These are phyloP conservation scores for Scheffersomyces parashehatae DNA, from an alignment of 1,139 yeast genomes.

Conservation along the genomic window DNA sequence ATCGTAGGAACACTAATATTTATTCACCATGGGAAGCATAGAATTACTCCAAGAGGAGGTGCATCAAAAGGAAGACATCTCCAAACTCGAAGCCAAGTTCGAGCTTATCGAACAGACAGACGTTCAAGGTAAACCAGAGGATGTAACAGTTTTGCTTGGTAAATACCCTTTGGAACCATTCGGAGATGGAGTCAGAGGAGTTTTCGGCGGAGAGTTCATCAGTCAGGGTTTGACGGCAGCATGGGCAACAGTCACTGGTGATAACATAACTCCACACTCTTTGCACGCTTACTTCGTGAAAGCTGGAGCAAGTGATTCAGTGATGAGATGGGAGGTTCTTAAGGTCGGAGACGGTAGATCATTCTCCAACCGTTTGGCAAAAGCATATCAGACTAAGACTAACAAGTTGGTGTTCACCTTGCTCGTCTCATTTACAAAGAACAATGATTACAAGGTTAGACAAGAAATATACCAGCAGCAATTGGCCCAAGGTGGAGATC, in stretches of 20 bases:
- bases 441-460: conserved; percentile 22
- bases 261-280: conserved; percentile 38
- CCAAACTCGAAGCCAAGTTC: conserved; percentile 26
- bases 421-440: conserved; percentile 36
- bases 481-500: conserved; percentile 12
- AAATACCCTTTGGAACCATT: conserved; percentile 39
- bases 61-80: conserved; percentile 16
- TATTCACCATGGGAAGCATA: background rate
- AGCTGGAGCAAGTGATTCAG: conserved; percentile 33
- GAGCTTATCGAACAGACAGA: conserved; percentile 10
- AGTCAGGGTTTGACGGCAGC: conserved; percentile 39
- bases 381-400: conserved; percentile 34
- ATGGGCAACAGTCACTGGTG: conserved; percentile 32
- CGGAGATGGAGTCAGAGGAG: conserved; percentile 32
- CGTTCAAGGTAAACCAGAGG: conserved; percentile 3
- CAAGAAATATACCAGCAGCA: conserved; percentile 3
- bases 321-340: conserved; percentile 37
- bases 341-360: conserved; percentile 35
- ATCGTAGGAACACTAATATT: too few relatives aligned
- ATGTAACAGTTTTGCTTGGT: conserved; percentile 22
- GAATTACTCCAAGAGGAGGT: conserved; percentile 13
- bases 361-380: conserved; percentile 36
- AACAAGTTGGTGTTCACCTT: conserved; percentile 32
- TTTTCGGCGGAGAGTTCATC: conserved; percentile 45
- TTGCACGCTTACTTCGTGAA: conserved; percentile 42